These are phyloP conservation scores for Calamus simplicifolius DNA, from an alignment of 176 grass and related monocot genomes.

Conservation along the genomic window DNA sequence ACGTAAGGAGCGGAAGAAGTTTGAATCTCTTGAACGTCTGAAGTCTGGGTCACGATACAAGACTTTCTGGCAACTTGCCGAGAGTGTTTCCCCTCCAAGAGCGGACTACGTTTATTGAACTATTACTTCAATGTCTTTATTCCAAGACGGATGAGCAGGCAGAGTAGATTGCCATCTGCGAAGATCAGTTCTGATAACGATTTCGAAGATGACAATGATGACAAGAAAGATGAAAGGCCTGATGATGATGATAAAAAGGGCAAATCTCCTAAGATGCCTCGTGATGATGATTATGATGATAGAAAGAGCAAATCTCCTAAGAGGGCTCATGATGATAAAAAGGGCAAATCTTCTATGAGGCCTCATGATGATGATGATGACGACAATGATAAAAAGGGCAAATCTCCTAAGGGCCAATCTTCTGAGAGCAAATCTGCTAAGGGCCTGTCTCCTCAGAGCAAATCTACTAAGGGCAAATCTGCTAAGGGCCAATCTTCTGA, in stretches of 20 bases:
- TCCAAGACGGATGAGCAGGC: constrained; percentile 56
- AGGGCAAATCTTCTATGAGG: no score
- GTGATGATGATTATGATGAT: constrained; percentile 24
- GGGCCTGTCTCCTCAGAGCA: no score
- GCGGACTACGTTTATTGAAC: constrained; percentile 40
- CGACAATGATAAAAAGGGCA: neutral
- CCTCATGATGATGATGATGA: constrained; percentile 44
- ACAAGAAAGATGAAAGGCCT: constrained; percentile 21
- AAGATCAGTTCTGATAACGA: constrained; percentile 23
- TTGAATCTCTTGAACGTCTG: constrained; percentile 55
- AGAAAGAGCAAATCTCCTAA: no score
- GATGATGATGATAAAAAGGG: constrained; percentile 14
- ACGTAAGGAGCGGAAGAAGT: constrained; percentile 43
- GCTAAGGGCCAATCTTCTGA: no score
- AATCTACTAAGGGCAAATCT: no score
- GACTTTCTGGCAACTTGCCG: constrained; percentile 51
- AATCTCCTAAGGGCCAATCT: no score
- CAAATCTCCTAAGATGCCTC: neutral
- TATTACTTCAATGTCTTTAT: constrained; percentile 95
- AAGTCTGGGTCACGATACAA: constrained; percentile 44
- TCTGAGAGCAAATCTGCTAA: no score
- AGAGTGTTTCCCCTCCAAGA: constrained; percentile 50
- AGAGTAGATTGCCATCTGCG: constrained; percentile 47
- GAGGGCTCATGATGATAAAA: no score
- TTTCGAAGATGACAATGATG: constrained; percentile 54